Percentiles rank a stretch among this genome's conserved stretches.
Conservation (phyloP, 768 basidiomycete genomes). For the Crepidotus variabilis region DNA sequence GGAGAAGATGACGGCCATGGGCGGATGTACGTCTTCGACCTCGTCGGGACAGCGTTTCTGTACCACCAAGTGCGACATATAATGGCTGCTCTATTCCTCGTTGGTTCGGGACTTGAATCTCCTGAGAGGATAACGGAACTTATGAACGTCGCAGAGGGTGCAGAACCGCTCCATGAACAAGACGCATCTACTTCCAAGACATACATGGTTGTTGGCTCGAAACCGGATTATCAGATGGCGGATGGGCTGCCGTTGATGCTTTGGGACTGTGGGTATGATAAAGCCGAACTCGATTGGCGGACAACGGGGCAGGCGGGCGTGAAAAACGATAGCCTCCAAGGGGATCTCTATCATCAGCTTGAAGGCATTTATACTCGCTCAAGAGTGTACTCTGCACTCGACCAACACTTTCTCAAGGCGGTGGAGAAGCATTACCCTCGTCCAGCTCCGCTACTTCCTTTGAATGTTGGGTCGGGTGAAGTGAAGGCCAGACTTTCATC, state of each 20-base stretch:
- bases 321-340: constrained; percentile 19
- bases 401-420: constrained; percentile 61
- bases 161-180: constrained; percentile 28
- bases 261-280: constrained; percentile 81
- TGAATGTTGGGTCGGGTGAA: constrained; percentile 20
- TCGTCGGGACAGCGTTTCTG: constrained; percentile 84
- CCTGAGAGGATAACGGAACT: constrained; percentile 69
- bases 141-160: constrained; percentile 61
- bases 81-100: constrained; percentile 86
- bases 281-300: constrained; percentile 69
- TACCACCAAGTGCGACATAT: constrained; percentile 97
- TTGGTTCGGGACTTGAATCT: constrained; percentile 76
- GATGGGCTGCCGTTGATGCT: constrained; percentile 87
- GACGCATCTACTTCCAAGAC: constrained; percentile 18
- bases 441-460: constrained; percentile 34
- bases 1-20: constrained; percentile 21
- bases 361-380: constrained; percentile 56
- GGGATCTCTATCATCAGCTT: constrained; percentile 47
- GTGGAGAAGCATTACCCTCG: constrained; percentile 47
- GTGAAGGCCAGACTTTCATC: constrained; percentile 10
- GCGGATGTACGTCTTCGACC: constrained; percentile 69
- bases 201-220: constrained; percentile 53
- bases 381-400: constrained; percentile 58
- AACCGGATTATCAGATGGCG: constrained; percentile 94
- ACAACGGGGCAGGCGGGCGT: constrained; percentile 34